Evolutionary conservation across 345 rosid genomes (phyloP).

Genomic region (Syzygium aromaticum): DNA sequence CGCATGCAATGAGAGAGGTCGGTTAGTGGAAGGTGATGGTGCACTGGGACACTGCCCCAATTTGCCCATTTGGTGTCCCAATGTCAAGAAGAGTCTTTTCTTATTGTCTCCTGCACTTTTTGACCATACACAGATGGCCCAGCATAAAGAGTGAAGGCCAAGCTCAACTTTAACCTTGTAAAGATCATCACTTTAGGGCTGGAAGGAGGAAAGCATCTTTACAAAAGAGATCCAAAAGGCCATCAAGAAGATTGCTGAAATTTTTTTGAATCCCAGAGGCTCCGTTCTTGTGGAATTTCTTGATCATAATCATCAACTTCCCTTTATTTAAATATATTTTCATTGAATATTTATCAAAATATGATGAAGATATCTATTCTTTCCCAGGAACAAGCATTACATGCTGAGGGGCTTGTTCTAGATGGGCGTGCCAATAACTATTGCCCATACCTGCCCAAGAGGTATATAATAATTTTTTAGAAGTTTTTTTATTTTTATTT

Average conservation of each 20-base stretch:
- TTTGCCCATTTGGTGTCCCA: not conserved
- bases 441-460: not conserved
- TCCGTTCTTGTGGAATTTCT: not conserved
- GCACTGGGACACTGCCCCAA: not conserved
- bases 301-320: not conserved
- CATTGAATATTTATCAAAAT: not conserved
- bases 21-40: constrained; percentile 11
- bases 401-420: not conserved
- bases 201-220: not conserved
- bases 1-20: constrained; percentile 12
- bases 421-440: not conserved
- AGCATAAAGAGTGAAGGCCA: not conserved
- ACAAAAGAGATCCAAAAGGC: not conserved
- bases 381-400: not conserved
- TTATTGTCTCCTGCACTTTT: not conserved
- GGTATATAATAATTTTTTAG: not conserved
- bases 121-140: not conserved
- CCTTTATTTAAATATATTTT: not conserved
- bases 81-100: not conserved
- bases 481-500: not conserved
- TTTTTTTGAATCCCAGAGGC: not conserved
- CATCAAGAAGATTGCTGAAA: not conserved
- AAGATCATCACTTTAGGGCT: not conserved
- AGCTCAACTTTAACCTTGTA: not conserved
- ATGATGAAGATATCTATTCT: not conserved